These are phyloP conservation scores for Camelina sativa DNA, from an alignment of 345 rosid species.

Conservation along the genomic window DNA sequence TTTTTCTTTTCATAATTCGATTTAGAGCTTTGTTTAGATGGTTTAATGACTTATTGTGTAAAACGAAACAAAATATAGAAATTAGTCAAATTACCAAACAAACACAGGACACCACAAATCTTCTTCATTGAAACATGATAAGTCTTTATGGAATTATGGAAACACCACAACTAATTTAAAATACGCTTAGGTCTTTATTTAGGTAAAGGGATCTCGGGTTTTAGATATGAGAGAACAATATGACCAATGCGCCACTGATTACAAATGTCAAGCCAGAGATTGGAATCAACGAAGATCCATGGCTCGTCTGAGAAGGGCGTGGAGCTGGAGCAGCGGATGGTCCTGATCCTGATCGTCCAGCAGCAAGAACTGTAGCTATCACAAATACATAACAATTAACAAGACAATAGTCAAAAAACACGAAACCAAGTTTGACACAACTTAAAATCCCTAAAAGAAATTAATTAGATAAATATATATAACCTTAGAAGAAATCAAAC, in stretches of 20 bases:
- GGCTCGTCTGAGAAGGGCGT: slow-evolving; percentile 29
- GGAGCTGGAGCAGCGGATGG: slow-evolving; percentile 32
- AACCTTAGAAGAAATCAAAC: no score
- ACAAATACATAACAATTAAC: neutral
- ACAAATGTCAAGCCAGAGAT: slow-evolving; percentile 26
- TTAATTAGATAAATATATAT: neutral
- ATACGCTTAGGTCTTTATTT: slow-evolving; percentile 1
- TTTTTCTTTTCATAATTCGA: neutral
- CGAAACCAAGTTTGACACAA: neutral
- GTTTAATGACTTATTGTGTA: neutral
- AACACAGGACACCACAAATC: slow-evolving; percentile 14
- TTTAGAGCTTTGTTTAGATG: slow-evolving; percentile 14
- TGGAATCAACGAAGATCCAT: slow-evolving; percentile 36
- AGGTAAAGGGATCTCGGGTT: neutral
- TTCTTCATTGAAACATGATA: slow-evolving; percentile 9
- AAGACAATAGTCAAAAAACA: slow-evolving; percentile 26
- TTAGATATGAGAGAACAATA: slow-evolving; percentile 30
- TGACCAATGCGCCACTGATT: slow-evolving; percentile 24
- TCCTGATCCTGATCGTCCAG: neutral
- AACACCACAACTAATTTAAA: slow-evolving; percentile 7
- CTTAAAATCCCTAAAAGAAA: neutral
- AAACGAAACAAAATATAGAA: slow-evolving; percentile 7
- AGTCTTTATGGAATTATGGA: slow-evolving; percentile 1
- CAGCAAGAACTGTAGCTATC: slow-evolving; percentile 33
- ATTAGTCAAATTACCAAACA: neutral